Conservation (phyloP, 1,139 yeast species). For the Debaryomyces robertsiae region DNA sequence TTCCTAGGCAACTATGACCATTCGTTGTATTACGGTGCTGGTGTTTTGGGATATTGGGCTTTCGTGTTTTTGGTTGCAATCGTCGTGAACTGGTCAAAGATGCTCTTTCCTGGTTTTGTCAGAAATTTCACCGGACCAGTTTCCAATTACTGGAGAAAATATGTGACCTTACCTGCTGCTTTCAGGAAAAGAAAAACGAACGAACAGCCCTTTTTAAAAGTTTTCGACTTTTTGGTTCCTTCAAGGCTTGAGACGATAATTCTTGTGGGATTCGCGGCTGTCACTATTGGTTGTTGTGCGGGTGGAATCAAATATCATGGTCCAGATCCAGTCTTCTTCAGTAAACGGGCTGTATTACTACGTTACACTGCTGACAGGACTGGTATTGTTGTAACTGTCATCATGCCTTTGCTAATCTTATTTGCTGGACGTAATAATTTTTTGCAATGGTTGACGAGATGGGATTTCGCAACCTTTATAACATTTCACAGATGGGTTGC, state of each 20-base stretch:
- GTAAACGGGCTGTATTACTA: conserved; percentile 22
- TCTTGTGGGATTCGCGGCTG: conserved; percentile 41
- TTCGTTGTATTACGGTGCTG: conserved; percentile 52
- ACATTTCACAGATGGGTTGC: conserved; percentile 44
- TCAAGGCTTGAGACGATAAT: conserved; percentile 31
- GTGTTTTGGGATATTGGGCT: conserved; percentile 52
- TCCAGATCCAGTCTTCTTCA: conserved; percentile 28
- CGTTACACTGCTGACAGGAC: conserved; percentile 37
- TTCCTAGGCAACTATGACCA: conserved; percentile 39
- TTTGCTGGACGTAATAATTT: conserved; percentile 51
- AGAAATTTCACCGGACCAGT: conserved; percentile 26
- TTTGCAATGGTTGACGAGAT: conserved; percentile 44
- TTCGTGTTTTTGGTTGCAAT: conserved; percentile 43
- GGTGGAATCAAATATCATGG: conserved; percentile 22
- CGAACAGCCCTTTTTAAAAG: conserved; percentile 20
- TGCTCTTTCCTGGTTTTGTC: conserved; percentile 29
- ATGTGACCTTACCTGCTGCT: conserved; percentile 36
- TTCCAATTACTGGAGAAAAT: conserved; percentile 29
- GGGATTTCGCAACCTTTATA: conserved; percentile 39
- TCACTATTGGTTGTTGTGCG: conserved; percentile 43
- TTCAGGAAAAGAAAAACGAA: conserved; percentile 26
- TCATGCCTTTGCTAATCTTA: conserved; percentile 37
- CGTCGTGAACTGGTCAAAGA: conserved; percentile 42
- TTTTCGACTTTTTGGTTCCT: conserved; percentile 31
- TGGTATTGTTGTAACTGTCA: conserved; percentile 33